Conservation (phyloP, 2,329 filamentous ascomycete species). For the Ophiosphaerella narmari region DNA sequence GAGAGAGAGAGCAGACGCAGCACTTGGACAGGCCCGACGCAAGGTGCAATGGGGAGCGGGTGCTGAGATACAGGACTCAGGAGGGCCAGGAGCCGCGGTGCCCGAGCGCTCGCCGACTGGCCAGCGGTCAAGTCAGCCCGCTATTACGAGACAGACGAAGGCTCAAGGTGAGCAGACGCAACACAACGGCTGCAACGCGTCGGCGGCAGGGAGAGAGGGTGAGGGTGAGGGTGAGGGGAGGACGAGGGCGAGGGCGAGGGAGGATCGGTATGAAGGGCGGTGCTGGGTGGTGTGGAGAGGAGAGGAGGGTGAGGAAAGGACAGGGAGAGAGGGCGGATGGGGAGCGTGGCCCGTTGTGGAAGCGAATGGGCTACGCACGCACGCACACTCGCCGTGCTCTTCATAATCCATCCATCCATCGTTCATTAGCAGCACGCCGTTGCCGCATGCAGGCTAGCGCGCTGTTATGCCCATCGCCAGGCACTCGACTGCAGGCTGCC, state of each 20-base stretch:
- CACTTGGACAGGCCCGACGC: not conserved
- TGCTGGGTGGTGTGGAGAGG: constrained; percentile 10
- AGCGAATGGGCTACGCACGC: too few relatives aligned
- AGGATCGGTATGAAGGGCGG: constrained; percentile 7
- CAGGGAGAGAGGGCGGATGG: constrained; percentile 9
- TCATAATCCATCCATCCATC: too few relatives aligned
- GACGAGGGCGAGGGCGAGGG: constrained; percentile 1
- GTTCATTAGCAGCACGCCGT: too few relatives aligned
- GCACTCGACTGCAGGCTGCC: too few relatives aligned
- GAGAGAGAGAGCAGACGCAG: constrained; percentile 2
- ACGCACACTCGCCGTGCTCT: not conserved
- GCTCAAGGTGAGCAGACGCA: constrained; percentile 20
- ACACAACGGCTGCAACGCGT: constrained; percentile 21
- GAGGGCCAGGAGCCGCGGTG: constrained; percentile 4
- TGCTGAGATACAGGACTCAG: not conserved
- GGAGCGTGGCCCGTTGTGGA: too few relatives aligned
- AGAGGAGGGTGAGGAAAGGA: constrained; percentile 1
- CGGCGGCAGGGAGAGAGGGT: constrained; percentile 9
- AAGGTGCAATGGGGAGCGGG: not conserved
- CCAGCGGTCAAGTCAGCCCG: constrained; percentile 17
- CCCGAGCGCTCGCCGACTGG: constrained; percentile 17
- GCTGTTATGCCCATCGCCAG: too few relatives aligned
- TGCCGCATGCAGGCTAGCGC: too few relatives aligned
- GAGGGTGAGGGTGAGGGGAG: constrained; percentile 3
- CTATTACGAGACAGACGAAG: constrained; percentile 22